Evolutionary conservation across 768 basidiomycete species (phyloP), one percentile per base, ranked within the genome.

Genomic region (Crucibulum laeve): DNA sequence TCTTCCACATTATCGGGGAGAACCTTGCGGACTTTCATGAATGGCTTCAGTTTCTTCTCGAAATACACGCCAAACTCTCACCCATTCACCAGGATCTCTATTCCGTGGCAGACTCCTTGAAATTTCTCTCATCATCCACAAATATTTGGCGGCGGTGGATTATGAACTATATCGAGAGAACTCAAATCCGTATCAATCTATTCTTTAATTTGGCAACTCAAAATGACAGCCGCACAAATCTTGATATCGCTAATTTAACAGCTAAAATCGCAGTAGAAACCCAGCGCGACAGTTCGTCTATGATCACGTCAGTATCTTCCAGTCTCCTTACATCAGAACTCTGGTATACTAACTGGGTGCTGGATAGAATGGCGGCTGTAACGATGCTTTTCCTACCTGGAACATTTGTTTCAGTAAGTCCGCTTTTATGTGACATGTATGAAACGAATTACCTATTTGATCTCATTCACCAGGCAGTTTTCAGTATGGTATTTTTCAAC

Each of bases 341-440:
- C 28, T 33, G 11, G 14, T 14, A n/a, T n/a, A n/a, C n/a, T n/a
- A n/a, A 39, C 19, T 40, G 4, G 18, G 38, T 3, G 21, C 13
- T 8, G 13, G 14, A 22, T 17, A 58, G 57, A n/a, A 59, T 59
- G 48, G 53, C 57, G 18, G 52, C 53, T n/a, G 53, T 59, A 14
- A 56, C 55, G 1, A 59, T 59, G 57, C 45, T 59, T 18, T 59
- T 59, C 42, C 49, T 59, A n/a, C 57, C 57, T 14, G 56, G 55
- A 11, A 53, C 57, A 7, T 59, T 59, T 40, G 52, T 59, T 5
- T 58, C 51, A 3, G 57, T 56, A 38, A 25, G 51, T 44, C 17
- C 7, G 24, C 13, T 26, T 1, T 18, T 3, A 22, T 24, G 23
- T 4, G 3, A 25, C 42, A 14, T n/a, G 28, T n/a, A 5, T 3